phyloP scores from a whole-genome alignment of 2,329 filamentous ascomycete species.

The Scedosporium apiospermum region DNA sequence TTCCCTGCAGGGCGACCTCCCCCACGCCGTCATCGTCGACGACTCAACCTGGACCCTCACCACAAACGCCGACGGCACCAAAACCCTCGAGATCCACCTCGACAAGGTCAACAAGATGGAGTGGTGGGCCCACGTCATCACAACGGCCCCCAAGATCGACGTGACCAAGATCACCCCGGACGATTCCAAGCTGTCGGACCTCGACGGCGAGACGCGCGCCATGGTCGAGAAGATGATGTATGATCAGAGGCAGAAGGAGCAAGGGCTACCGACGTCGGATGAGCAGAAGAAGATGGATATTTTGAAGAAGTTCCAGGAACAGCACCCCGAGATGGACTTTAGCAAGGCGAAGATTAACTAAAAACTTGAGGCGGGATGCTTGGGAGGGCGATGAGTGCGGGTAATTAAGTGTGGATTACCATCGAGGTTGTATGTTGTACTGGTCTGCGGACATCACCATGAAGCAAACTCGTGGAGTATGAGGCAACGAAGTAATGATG shows the following conservation, averaged over 20 bases:
- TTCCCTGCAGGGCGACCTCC: constrained; percentile 64
- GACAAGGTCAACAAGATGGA: constrained; percentile 96
- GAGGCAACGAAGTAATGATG: no score
- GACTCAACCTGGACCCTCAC: constrained; percentile 93
- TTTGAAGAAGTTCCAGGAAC: constrained; percentile 80
- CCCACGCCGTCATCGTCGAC: constrained; percentile 68
- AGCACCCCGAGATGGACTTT: constrained; percentile 67
- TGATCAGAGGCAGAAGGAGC: constrained; percentile 94
- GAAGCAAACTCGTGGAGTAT: no score
- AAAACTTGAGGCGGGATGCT: not conserved
- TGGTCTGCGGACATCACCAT: no score
- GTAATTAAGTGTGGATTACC: not conserved
- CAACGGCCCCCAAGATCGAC: constrained; percentile 80
- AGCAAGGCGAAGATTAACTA: constrained; percentile 58
- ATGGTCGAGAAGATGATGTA: constrained; percentile 99
- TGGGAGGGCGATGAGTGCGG: not conserved
- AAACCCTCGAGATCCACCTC: constrained; percentile 69
- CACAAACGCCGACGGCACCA: constrained; percentile 57
- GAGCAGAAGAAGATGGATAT: constrained; percentile 94
- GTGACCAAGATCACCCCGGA: constrained; percentile 92
- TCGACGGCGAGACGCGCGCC: constrained; percentile 86
- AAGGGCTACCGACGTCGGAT: constrained; percentile 78
- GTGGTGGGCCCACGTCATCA: constrained; percentile 95
- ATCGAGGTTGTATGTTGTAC: no score
- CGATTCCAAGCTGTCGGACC: constrained; percentile 79